These are phyloP conservation scores for Leucaena leucocephala DNA, from an alignment of 306 rosid species.

Conservation along the genomic window DNA sequence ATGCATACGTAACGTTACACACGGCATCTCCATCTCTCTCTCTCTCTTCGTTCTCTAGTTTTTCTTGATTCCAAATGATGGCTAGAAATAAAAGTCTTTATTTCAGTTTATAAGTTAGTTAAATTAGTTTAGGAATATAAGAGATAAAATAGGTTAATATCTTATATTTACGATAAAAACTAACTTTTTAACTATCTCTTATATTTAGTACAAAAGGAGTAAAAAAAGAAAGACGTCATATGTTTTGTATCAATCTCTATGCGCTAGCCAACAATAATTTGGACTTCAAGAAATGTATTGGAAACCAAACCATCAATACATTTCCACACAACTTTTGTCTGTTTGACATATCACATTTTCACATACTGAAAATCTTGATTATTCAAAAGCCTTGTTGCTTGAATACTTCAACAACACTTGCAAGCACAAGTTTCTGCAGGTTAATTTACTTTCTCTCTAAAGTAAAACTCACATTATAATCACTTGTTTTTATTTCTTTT, in stretches of 20 bases:
- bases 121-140: no score
- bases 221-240: not conserved
- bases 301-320: not conserved
- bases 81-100: not conserved
- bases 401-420: not conserved
- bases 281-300: not conserved
- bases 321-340: not conserved
- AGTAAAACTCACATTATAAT: not conserved
- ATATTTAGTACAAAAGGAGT: no score
- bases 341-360: not conserved
- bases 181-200: no score
- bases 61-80: not conserved
- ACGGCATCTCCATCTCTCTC: not conserved
- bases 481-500: no score
- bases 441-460: not conserved
- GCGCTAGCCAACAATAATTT: not conserved
- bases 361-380: not conserved
- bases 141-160: no score
- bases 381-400: not conserved
- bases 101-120: no score
- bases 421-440: slow-evolving; percentile 4
- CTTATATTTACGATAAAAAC: no score
- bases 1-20: no score
- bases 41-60: not conserved
- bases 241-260: not conserved